Percentiles rank a stretch among this genome's conserved stretches.
These are phyloP conservation scores for Populus simonii DNA, from an alignment of 345 rosid genomes.

Conservation along the genomic window DNA sequence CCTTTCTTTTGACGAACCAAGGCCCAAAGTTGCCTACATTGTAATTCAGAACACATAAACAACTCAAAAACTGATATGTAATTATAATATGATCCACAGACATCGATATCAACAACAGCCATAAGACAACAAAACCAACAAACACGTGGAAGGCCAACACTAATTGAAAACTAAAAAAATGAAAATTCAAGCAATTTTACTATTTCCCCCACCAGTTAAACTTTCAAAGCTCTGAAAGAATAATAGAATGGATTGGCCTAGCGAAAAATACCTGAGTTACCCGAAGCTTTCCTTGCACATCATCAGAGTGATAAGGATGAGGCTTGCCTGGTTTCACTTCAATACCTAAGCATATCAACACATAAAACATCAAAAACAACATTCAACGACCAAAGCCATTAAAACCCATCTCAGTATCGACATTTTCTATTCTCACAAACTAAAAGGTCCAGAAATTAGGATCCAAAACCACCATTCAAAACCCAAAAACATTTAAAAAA, in stretches of 20 bases:
- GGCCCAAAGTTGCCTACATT: constrained; percentile 83
- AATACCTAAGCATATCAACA: constrained; percentile 40
- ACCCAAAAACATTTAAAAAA: background rate
- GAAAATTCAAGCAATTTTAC: background rate
- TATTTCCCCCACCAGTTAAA: background rate
- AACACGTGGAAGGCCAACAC: background rate
- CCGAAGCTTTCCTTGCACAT: constrained; percentile 62
- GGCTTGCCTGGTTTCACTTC: constrained; percentile 89
- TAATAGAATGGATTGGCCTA: background rate
- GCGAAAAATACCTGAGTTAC: constrained; percentile 66
- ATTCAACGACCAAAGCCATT: background rate
- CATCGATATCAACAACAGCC: background rate
- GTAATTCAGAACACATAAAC: constrained; percentile 9
- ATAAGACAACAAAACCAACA: background rate
- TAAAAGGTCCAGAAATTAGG: background rate
- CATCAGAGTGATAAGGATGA: constrained; percentile 53
- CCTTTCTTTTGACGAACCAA: constrained; percentile 60
- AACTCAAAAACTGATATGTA: background rate
- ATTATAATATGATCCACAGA: background rate
- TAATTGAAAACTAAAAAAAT: background rate
- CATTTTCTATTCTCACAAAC: background rate
- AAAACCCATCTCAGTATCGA: background rate
- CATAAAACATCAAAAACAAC: background rate
- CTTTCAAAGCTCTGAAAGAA: background rate
- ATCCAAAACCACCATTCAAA: background rate